These are phyloP conservation scores for Penicillium corylophilum DNA, from an alignment of 2,329 filamentous ascomycete species.

Conservation along the genomic window DNA sequence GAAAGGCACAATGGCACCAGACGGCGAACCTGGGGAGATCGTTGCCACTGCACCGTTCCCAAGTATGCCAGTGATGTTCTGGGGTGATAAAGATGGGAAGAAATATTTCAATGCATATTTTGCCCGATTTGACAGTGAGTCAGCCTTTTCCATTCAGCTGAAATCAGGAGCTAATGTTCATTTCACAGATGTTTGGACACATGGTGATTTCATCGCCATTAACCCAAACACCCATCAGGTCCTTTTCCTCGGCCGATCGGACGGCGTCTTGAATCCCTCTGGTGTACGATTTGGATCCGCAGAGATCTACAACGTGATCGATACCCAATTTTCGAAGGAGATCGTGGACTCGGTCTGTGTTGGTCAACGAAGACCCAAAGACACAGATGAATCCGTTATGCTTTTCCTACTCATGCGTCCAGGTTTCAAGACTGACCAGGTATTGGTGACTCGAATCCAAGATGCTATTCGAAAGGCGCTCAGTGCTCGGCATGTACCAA, in stretches of 20 bases:
- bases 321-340: conserved; percentile 56
- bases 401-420: conserved; percentile 61
- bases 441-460: conserved; percentile 61
- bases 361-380: conserved; percentile 66
- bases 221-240: conserved; percentile 65
- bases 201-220: conserved; percentile 74
- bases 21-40: conserved; percentile 71
- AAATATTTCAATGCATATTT: conserved; percentile 59
- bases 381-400: conserved; percentile 59
- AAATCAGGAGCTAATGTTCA: neutral
- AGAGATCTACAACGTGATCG: conserved; percentile 74
- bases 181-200: conserved; percentile 52
- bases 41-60: conserved; percentile 71
- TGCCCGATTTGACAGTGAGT: conserved; percentile 53
- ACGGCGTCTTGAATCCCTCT: conserved; percentile 77
- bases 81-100: conserved; percentile 53
- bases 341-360: conserved; percentile 76
- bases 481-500: conserved; percentile 73
- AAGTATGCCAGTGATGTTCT: conserved; percentile 69
- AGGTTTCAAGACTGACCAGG: conserved; percentile 55
- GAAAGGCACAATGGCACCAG: conserved; percentile 53
- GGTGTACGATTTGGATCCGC: conserved; percentile 80
- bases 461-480: conserved; percentile 64
- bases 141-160: too few relatives aligned
- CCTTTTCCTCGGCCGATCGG: conserved; percentile 45